Base-by-base conservation (phyloP, 2,329 filamentous ascomycete genomes). In the Parascedosporium putredinis region DNA sequence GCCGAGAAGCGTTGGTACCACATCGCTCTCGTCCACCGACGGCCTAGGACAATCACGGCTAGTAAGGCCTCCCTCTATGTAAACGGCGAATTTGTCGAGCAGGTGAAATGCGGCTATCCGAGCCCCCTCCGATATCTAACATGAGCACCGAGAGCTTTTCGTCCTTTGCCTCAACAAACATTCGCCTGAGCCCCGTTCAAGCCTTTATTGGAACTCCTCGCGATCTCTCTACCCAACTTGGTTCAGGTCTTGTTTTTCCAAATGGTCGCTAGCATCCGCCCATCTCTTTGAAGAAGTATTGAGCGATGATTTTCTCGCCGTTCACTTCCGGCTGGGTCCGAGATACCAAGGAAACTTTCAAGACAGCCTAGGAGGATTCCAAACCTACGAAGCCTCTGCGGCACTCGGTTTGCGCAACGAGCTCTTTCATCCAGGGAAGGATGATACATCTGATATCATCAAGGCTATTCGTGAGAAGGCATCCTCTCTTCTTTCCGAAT, bases 261-360 rank as follows among this genome's bases (percentile, higher is more conserved):
- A 81, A 59, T 95, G 93, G 84, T 96, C 90, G 5, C 70, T 98
- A 51, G 90, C 89, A 23, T 90, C 87, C 45, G 89, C 89, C 1
- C 87, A 96, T 63, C 71, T 98, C 4, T 89, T 96, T 54, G 85
- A 91, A 51, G 88, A 95, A 52, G 79, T 83, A 0, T 71, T 96
- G 31, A 95, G 88, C 52, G 91, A 97, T 60, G 93, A 98, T 64
- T 78, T 95, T 53, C 74, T 98, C 50, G 84, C 91, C 10, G 93
- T 98, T 1, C 88, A 95, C 59, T 88, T 85, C 62, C 86, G 90
- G 46, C 81, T 98, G 16, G 91, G 93, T 0, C 86, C 89, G 22
- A 81, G 88, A 45, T 98, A 98, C 58, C 84, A 88, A 60, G 93
- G 93, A 14, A 98, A 98, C 62, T 95, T 95, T 58, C 93, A 98